Evolutionary conservation across 2,329 filamentous ascomycete species (phyloP).

Genomic region (Penicillium carneum): DNA sequence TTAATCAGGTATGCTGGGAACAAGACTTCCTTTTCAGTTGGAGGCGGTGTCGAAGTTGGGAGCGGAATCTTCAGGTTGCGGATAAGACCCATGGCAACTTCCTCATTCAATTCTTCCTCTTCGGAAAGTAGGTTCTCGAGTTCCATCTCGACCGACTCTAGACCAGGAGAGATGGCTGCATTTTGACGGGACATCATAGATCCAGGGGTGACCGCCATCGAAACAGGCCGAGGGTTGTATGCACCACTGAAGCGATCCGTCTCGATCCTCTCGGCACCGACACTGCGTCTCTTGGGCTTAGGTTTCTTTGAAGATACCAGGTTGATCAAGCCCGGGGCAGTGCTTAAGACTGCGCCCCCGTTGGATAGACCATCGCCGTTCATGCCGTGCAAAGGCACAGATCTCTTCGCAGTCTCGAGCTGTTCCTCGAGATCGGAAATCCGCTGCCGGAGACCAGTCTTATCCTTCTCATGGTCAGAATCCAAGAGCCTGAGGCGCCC

Average conservation of each 20-base stretch:
- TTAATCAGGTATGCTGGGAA: slow-evolving; percentile 99
- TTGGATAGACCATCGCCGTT: slow-evolving; percentile 67
- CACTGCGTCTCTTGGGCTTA: slow-evolving; percentile 80
- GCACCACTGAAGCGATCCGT: slow-evolving; percentile 88
- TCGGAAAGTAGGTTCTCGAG: slow-evolving; percentile 91
- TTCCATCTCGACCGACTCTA: slow-evolving; percentile 93
- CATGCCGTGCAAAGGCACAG: slow-evolving; percentile 71
- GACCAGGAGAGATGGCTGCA: slow-evolving; percentile 77
- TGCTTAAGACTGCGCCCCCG: slow-evolving; percentile 63
- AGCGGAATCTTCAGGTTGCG: slow-evolving; percentile 94
- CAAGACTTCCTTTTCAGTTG: slow-evolving; percentile 96
- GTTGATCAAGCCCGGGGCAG: slow-evolving; percentile 85
- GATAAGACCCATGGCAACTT: slow-evolving; percentile 95
- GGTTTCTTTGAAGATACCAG: slow-evolving; percentile 96
- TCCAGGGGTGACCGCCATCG: slow-evolving; percentile 77
- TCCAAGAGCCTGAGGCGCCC: slow-evolving; percentile 78
- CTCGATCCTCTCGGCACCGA: slow-evolving; percentile 82
- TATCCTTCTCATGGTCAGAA: slow-evolving; percentile 81
- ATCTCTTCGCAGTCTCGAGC: slow-evolving; percentile 82
- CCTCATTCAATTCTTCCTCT: slow-evolving; percentile 93
- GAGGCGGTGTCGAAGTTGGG: slow-evolving; percentile 83
- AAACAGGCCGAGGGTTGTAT: slow-evolving; percentile 93
- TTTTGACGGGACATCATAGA: slow-evolving; percentile 68
- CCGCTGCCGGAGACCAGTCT: slow-evolving; percentile 83
- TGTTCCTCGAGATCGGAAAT: slow-evolving; percentile 90